Conservation (phyloP, 2,329 filamentous ascomycete genomes). For the Amesomyces nigricolor region DNA sequence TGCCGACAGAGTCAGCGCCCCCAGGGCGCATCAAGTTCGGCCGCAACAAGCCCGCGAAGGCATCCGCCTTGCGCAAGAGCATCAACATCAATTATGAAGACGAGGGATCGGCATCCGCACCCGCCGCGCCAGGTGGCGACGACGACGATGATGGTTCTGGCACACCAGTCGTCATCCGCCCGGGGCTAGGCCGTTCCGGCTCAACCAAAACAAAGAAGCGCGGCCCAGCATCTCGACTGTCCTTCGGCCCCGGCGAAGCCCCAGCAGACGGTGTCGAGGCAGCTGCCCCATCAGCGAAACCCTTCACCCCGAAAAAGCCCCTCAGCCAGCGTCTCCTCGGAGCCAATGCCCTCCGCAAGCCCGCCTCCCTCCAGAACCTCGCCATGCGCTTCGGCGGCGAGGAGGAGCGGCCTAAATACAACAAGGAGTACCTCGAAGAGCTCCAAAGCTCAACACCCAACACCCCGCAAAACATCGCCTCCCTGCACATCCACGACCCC, state of each 20-base stretch:
- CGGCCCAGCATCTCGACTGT: constrained; percentile 59
- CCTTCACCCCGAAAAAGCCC: constrained; percentile 49
- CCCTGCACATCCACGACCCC: constrained; percentile 37
- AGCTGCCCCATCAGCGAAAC: constrained; percentile 27
- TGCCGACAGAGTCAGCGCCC: constrained; percentile 27
- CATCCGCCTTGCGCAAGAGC: constrained; percentile 53
- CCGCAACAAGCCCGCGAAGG: constrained; percentile 51
- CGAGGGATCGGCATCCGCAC: constrained; percentile 17
- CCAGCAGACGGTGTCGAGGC: constrained; percentile 48
- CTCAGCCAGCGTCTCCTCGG: constrained; percentile 32
- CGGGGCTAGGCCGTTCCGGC: constrained; percentile 41
- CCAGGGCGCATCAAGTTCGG: constrained; percentile 42
- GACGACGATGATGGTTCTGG: constrained; percentile 41
- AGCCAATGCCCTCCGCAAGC: constrained; percentile 38
- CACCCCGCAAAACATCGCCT: constrained; percentile 61
- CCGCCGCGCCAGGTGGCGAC: constrained; percentile 21
- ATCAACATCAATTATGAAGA: constrained; percentile 43
- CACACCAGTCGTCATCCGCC: constrained; percentile 45
- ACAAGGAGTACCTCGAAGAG: constrained; percentile 78
- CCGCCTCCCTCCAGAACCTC: constrained; percentile 41
- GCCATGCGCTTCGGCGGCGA: constrained; percentile 52
- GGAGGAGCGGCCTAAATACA: constrained; percentile 72
- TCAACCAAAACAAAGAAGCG: constrained; percentile 64
- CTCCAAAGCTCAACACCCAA: constrained; percentile 80
- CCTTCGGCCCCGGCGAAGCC: constrained; percentile 62